Evolutionary conservation across 2,329 filamentous ascomycete species (phyloP), one percentile per base, ranked within the genome.

Genomic region (Beauveria sp.): DNA sequence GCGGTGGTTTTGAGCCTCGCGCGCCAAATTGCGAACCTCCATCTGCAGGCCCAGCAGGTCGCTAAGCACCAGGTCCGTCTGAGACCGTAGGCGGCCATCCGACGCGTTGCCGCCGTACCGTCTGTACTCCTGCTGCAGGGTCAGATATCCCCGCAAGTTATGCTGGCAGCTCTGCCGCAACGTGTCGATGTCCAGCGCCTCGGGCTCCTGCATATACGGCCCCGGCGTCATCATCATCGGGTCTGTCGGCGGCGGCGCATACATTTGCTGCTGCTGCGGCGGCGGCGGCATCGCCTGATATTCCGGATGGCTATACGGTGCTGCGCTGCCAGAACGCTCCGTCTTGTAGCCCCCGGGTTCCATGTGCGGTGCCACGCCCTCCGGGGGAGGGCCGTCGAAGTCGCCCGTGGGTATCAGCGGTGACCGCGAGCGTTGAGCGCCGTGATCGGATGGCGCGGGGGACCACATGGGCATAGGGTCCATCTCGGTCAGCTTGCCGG

Each of bases 1-100:
- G 41, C 82, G 75, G 50, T 79, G 75, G 40, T 72, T 71, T 68
- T 84, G 79, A 1, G 76, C 78, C 12, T 68, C 70, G 64, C 74
- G 78, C 40, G 75, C 73, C 48, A 82, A 65, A 3, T 70, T 70
- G 5, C 74, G 70, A 3, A 84, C 74, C 63, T 80, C 75, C 24
- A 71, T 70, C 22, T 79, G 72, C 64, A 84, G 67, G 1, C 66
- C 69, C 46, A 71, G 73, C 63, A 85, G 66, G 56, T 83, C 79
- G 20, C 69, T 70, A 10, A 80, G 64, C n/a, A 78, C 73, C 8
- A 76, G 64, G 30, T 68, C 73, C 6, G 75, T 74, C 67, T 82
- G 79, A 6, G 66, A 64, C 7, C 76, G 72, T 51, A 83, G 68
- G 30, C 76, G 76, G 3, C 74, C 70, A 51, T 81, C 77, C 64